A percentile compares a stretch with the other conserved stretches of the same genome.
Evolutionary conservation across 2,329 filamentous ascomycete species (phyloP).

Genomic region (Graphilbum ipis-grandicollis): DNA sequence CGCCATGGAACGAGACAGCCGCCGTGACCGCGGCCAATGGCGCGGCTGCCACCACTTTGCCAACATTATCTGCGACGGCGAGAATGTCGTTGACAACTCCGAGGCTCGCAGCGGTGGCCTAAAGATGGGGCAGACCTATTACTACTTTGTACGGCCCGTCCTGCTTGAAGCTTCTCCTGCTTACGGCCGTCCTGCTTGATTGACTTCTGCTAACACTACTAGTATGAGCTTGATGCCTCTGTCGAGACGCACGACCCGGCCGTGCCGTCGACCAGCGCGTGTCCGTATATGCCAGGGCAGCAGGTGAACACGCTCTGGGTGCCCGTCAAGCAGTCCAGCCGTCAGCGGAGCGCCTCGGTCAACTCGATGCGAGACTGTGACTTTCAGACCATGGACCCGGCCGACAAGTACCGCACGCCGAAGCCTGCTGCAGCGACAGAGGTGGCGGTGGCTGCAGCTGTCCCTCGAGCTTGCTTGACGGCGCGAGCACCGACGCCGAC

Average conservation of each 20-base stretch:
- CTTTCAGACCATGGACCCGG: conserved; percentile 60
- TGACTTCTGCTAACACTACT: conserved; percentile 12
- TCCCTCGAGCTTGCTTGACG: not conserved
- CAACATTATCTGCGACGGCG: conserved; percentile 69
- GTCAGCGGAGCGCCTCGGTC: conserved; percentile 47
- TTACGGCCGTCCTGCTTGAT: too few species aligned
- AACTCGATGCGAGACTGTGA: conserved; percentile 40
- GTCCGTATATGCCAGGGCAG: conserved; percentile 78
- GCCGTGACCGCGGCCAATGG: conserved; percentile 63
- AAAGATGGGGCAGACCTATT: conserved; percentile 86
- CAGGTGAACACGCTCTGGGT: conserved; percentile 71
- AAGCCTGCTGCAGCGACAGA: conserved; percentile 31
- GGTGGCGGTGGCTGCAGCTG: conserved; percentile 3
- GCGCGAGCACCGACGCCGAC: not conserved
- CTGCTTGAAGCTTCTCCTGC: conserved; percentile 2
- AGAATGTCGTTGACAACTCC: conserved; percentile 30
- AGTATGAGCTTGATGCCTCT: conserved; percentile 74
- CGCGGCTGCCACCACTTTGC: conserved; percentile 75
- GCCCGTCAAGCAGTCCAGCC: conserved; percentile 47
- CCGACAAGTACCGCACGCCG: conserved; percentile 58
- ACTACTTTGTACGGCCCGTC: conserved; percentile 67
- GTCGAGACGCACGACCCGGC: conserved; percentile 59
- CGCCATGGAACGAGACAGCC: conserved; percentile 62
- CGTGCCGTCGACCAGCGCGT: conserved; percentile 58
- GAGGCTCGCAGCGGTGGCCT: conserved; percentile 57